Evolutionary conservation across 768 basidiomycete species (phyloP), one percentile per base, ranked within the genome.

Genomic region (Rubroboletus pulcherrimus): DNA sequence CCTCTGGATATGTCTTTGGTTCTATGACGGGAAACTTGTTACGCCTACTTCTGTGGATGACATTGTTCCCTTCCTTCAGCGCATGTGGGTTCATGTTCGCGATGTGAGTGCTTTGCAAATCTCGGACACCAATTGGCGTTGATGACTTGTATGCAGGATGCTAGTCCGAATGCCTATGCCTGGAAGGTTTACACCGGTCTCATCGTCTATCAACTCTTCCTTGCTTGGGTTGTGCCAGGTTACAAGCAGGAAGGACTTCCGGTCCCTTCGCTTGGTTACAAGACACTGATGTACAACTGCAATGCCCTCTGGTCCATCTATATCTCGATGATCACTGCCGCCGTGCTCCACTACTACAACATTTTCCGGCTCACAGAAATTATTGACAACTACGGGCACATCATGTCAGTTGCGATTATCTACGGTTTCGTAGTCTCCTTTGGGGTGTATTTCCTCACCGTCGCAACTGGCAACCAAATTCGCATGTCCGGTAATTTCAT

Each of bases 1-100:
- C 76, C 82, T 98, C 59, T 98, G 93, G 93, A 92, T 92, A 55
- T 99, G 97, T 67, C 81, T 98, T 35, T 92, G 89, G 85, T 96
- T 95, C 73, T 94, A 98, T 68, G 89, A 97, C 61, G 97, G 97
- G 40, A 80, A 81, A 60, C 76, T 94, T 35, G 82, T 88, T 8
- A 71, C 78, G 59, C 94, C 93, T 1, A 73, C 73, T 14, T 89
- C 89, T 8, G 55, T 81, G 30, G 83, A 82, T 29, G 90, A 91
- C 55, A 78, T 94, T 39, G 60, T 76, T 56, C 93, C 94, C 1
- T 95, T 94, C 77, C 69, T 97, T 26, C 66, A 71, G 53, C 78
- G 81, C 46, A 93, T 98, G 89, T 91, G 91, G 85, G 77, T 68
- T n/a, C 93, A 97, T 67, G 77, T 94, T 55, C 77, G 81, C 51